These are phyloP conservation scores for Aureobasidium subglaciale DNA, from an alignment of 2,329 filamentous ascomycete species.

Conservation along the genomic window DNA sequence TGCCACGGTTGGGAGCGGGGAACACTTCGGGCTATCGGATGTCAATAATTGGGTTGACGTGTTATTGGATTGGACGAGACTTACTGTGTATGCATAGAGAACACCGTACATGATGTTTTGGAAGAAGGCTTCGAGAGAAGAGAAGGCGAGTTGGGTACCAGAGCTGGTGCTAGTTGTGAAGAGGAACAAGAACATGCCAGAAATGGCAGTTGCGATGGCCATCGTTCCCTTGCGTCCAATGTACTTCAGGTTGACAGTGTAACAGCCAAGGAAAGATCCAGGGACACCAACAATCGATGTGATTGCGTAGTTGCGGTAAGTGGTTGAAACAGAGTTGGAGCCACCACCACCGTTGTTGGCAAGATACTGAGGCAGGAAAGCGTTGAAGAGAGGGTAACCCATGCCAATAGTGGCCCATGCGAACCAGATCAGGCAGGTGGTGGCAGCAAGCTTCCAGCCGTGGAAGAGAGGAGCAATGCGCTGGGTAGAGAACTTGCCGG, in stretches of 20 bases:
- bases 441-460: constrained; percentile 40
- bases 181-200: constrained; percentile 61
- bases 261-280: constrained; percentile 67
- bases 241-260: constrained; percentile 62
- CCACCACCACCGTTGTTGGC: constrained; percentile 44
- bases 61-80: background rate
- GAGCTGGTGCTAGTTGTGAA: constrained; percentile 54
- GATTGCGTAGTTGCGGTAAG: constrained; percentile 76
- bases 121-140: constrained; percentile 61
- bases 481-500: constrained; percentile 59
- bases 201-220: constrained; percentile 59
- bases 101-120: constrained; percentile 72
- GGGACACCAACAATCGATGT: constrained; percentile 70
- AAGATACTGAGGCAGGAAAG: constrained; percentile 82
- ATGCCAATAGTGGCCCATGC: constrained; percentile 78
- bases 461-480: constrained; percentile 59
- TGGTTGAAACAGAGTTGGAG: constrained; percentile 29
- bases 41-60: background rate
- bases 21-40: constrained; percentile 59
- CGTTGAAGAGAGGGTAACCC: constrained; percentile 83
- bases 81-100: constrained; percentile 61
- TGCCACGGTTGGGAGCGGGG: constrained; percentile 63
- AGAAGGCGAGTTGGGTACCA: constrained; percentile 55
- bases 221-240: constrained; percentile 68
- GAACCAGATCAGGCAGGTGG: constrained; percentile 59